Conservation (phyloP, 352 stramenopile species). For the Globisporangium polare region DNA sequence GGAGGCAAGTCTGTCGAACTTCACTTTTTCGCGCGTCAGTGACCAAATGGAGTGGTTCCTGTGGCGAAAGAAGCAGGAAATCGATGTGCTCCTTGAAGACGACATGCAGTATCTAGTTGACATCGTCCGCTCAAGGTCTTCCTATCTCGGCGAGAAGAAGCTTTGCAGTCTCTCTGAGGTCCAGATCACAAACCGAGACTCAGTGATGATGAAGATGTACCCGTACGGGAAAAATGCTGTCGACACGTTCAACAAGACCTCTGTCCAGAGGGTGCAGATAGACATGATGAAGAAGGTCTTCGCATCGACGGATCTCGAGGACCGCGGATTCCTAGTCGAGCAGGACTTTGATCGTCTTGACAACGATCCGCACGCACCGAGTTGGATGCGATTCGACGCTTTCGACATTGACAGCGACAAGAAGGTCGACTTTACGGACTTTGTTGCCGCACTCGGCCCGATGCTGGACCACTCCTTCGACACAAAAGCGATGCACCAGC, state of each 20-base stretch:
- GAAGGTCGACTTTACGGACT: conserved; percentile 48
- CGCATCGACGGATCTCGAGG: conserved; percentile 28
- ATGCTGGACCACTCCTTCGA: conserved; percentile 54
- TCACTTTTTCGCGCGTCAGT: conserved; percentile 54
- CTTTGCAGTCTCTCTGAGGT: neutral
- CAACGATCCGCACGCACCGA: conserved; percentile 15
- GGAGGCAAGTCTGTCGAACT: conserved; percentile 47
- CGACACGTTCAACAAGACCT: conserved; percentile 46
- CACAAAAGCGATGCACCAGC: conserved; percentile 1
- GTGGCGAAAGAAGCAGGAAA: conserved; percentile 68
- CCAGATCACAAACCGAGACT: neutral
- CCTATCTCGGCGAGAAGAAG: neutral
- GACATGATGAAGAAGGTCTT: conserved; percentile 46
- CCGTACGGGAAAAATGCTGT: conserved; percentile 52
- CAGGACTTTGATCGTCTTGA: conserved; percentile 23
- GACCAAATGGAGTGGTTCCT: conserved; percentile 77
- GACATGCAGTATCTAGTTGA: conserved; percentile 55
- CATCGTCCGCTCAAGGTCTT: conserved; percentile 17
- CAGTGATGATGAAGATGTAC: conserved; percentile 43
- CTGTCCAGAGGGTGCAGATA: conserved; percentile 37
- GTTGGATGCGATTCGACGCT: conserved; percentile 39
- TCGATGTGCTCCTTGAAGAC: conserved; percentile 51
- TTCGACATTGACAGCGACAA: conserved; percentile 54
- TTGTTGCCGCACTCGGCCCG: conserved; percentile 50
- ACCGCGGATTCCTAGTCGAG: conserved; percentile 32